Percentiles rank a stretch among this genome's conserved stretches.
Evolutionary conservation across 352 stramenopile species (phyloP).

Genomic region (Phytopythium chamaehyphon): DNA sequence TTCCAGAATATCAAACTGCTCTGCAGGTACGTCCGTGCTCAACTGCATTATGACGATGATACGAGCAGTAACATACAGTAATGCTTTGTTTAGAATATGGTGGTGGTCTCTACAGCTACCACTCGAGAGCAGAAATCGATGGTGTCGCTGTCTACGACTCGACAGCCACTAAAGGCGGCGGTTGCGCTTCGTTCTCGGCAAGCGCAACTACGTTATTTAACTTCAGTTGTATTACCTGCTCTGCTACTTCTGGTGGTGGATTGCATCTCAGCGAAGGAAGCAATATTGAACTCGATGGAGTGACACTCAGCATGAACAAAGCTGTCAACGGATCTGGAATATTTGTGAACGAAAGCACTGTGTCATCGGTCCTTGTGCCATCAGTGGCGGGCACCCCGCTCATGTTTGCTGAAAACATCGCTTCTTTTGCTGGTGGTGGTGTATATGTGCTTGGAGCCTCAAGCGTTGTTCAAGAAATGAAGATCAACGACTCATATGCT

Average conservation of each 20-base stretch:
- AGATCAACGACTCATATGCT: slow-evolving; percentile 19
- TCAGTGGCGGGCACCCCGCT: not conserved
- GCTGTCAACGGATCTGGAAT: slow-evolving; percentile 23
- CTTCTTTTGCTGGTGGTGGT: slow-evolving; percentile 18
- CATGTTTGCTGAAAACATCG: slow-evolving; percentile 12
- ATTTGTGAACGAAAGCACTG: slow-evolving; percentile 24
- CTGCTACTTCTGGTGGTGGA: slow-evolving; percentile 23
- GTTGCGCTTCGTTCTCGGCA: slow-evolving; percentile 20
- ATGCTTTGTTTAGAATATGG: slow-evolving; percentile 14
- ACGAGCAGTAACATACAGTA: too few relatives aligned
- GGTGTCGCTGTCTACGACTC: slow-evolving; percentile 12
- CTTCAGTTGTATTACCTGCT: slow-evolving; percentile 8
- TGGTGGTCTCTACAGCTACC: slow-evolving; percentile 29
- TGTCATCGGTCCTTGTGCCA: slow-evolving; percentile 8
- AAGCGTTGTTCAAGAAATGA: slow-evolving; percentile 18
- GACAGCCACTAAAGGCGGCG: slow-evolving; percentile 14
- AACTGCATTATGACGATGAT: too few relatives aligned
- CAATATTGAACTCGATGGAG: slow-evolving; percentile 10
- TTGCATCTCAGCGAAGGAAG: slow-evolving; percentile 12
- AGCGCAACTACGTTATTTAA: slow-evolving; percentile 11
- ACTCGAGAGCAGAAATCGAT: slow-evolving; percentile 10
- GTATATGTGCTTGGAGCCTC: slow-evolving; percentile 20
- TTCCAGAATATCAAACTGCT: slow-evolving; percentile 26
- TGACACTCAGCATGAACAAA: slow-evolving; percentile 7
- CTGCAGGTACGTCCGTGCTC: too few relatives aligned